Evolutionary conservation across 495 filamentous ascomycete species (phyloP), one percentile per base, ranked within the genome.

Genomic region (Penicillium robsamsonii): DNA sequence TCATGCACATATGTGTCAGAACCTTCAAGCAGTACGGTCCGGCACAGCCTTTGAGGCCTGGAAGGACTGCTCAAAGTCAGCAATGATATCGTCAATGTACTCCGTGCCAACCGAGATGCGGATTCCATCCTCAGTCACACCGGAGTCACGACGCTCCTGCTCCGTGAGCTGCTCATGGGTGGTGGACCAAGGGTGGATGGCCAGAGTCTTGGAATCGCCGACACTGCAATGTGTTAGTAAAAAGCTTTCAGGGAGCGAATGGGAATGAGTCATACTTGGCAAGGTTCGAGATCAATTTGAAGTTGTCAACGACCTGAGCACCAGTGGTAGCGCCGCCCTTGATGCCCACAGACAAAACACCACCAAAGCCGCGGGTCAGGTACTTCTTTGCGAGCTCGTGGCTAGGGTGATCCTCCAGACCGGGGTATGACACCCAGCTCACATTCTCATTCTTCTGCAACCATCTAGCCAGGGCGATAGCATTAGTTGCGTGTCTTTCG

Each of bases 71-170:
- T 91, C 86, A 67, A 98, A 97, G 73, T 98, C 94, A 48, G 84
- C 87, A 67, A 97, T 93, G 63, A 98, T 98, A 67, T 98, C 94
- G 75, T 97, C 92, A 64, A 98, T 96, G 71, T 97, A 91, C 77
- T 98, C 94, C 0, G 87, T 96, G 45, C 94, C 94, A 59, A 98
- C 92, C 0, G 95, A 97, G 67, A 97, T 95, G 55, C 94, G 88
- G 74, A 98, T 96, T 12, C 89, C 83, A 70, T 98, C 94, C 75
- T 92, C 90, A 3, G 90, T 92, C 6, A 93, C 91, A 53, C 94
- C 94, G 13, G 88, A 92, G 64, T 81, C 84, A 20, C 80, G 65
- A 70, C 85, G 87, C 79, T 98, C 94, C 69, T 91, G 80, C 12
- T 95, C 90, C 15, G 78, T 83, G 31, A 97, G 81, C 74, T 97